Evolutionary conservation across 305 asterid species (phyloP).

Genomic region (Fraxinus velutina): DNA sequence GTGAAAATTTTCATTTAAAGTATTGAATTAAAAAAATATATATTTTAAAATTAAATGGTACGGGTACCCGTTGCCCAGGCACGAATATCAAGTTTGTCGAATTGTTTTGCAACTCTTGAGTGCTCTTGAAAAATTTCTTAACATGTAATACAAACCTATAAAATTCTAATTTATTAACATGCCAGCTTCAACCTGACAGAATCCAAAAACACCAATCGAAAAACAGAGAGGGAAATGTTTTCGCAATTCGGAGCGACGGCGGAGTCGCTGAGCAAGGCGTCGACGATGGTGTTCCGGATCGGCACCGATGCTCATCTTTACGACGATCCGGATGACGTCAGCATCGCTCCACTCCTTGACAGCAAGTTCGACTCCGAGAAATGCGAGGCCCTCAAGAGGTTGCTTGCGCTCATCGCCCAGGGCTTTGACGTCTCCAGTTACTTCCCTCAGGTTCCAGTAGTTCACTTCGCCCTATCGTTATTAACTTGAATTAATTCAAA

Average conservation of each 20-base stretch:
- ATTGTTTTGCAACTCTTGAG: no score
- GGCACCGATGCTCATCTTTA: constrained; percentile 97
- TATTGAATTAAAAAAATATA: no score
- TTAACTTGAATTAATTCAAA: neutral
- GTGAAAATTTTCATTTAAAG: no score
- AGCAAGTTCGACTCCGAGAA: constrained; percentile 93
- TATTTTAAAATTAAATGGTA: no score
- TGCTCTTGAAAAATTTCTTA: no score
- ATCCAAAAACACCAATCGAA: neutral
- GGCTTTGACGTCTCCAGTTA: constrained; percentile 75
- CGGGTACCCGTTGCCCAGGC: no score
- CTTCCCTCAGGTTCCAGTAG: constrained; percentile 71
- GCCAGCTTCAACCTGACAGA: neutral
- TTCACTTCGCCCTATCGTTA: neutral
- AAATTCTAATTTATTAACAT: neutral
- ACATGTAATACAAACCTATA: neutral
- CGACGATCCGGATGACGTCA: constrained; percentile 95
- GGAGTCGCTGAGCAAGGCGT: constrained; percentile 87
- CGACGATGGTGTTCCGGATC: constrained; percentile 82
- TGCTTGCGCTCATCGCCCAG: constrained; percentile 92
- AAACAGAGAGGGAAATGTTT: constrained; percentile 34
- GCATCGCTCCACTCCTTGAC: constrained; percentile 77
- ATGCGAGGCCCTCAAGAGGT: constrained; percentile 92
- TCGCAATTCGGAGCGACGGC: constrained; percentile 69
- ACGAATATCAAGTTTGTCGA: no score